Percentiles rank a stretch among this genome's conserved stretches.
Evolutionary conservation across 176 grass and related monocot genomes (phyloP).

Genomic region (Canna indica): DNA sequence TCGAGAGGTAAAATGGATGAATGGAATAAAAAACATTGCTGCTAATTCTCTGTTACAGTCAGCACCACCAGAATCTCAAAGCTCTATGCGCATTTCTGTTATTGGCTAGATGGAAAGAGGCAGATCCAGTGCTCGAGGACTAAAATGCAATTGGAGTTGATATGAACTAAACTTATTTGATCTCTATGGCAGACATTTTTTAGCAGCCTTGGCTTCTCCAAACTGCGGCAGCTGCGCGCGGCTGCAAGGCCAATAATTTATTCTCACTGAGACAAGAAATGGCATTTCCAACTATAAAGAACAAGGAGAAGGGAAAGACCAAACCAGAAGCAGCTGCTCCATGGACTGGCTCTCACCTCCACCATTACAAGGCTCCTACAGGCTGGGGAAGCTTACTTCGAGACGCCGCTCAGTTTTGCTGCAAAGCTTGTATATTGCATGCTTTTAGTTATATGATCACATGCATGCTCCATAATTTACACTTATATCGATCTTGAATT

Average conservation of each 20-base stretch:
- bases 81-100: no score
- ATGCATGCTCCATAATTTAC: neutral
- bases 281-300: neutral
- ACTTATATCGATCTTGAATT: neutral
- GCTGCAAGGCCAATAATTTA: conserved; percentile 15
- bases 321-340: neutral
- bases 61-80: no score
- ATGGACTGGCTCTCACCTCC: conserved; percentile 3
- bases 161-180: conserved; percentile 39
- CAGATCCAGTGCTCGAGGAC: no score
- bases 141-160: neutral
- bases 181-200: conserved; percentile 26
- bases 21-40: no score
- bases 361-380: neutral
- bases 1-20: neutral
- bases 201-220: neutral
- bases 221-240: neutral
- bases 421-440: no score
- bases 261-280: conserved; percentile 31
- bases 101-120: no score
- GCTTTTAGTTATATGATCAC: no score
- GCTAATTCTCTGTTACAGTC: neutral
- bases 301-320: neutral
- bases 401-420: no score
- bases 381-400: no score